Evolutionary conservation across 164 flowering plant species (phyloP), one percentile per base, ranked within the genome.

Genomic region (Amborella trichopoda): DNA sequence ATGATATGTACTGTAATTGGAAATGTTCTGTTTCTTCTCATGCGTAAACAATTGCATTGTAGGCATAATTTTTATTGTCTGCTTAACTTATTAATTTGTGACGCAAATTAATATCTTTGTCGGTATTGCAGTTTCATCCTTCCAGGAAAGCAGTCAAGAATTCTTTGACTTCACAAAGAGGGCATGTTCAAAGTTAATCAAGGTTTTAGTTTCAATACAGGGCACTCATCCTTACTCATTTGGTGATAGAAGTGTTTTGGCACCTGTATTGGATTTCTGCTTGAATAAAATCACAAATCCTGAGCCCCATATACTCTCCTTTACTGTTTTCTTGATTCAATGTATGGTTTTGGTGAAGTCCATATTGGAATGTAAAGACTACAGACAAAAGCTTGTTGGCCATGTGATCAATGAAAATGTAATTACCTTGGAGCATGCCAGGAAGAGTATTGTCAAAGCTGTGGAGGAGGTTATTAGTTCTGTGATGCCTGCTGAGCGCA

Each of bases 221-320:
- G 60, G 64, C 30, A 69, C 81, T 39, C 98, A 91, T 82, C 98
- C 95, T 44, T 91, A 71, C 66, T 81, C 96, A 23, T 91, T 91
- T 72, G 79, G 95, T 33, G 95, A 91, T 60, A 71, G 81, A 40
- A 43, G 59, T 60, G 96, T 91, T 46, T 81, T 87, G 51, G 74
- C 75, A 36, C 66, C 61, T 55, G 78, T 78, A 23, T 63, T 80
- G 65, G 93, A 80, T 50, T 84, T 87, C 61, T 87, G 96, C 67
- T 65, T 87, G 60, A 81, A 60, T 47, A 75, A 69, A 60, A 83
- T 91, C 50, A 68, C 68, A 46, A 76, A 75, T 59, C 80, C 85
- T 48, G 94, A 75, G 36, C 77, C 69, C 18, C 73, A 66, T 46
- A 21, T 78, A 20, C n/a, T 64, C 16, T 53, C 79, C 23, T 87